Evolutionary conservation across 306 rosid genomes (phyloP), one percentile per base, ranked within the genome.

Genomic region (Vigna nakashimae): DNA sequence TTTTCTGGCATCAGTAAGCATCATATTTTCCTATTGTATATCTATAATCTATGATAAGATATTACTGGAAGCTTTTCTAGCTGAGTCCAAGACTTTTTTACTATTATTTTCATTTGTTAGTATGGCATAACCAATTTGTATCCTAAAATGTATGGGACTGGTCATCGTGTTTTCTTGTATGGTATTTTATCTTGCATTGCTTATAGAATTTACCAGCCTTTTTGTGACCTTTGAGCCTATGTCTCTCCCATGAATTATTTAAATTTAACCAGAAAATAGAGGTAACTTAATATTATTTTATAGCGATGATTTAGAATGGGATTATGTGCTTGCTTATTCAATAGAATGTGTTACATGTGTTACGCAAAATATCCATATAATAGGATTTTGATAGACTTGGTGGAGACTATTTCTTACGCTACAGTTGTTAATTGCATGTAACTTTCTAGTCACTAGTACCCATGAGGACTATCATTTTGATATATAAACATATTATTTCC

Each of bases 1-100:
- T 71, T 88, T 93, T 66, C 87, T 80, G 64, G 97, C 97, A 56
- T 88, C 98, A 5, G 97, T 93, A 86, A 84, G 86, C 69, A 74
- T 43, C 83, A 24, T 69, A 71, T 66, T 75, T 59, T 67, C 59
- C 66, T 79, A 7, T 65, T 82, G 7, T 20, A 43, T 65, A 56
- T 51, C 40, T 46, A 63, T 71, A 58, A 40, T 62, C 42, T 56
- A n/a, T 42, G 63, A 46, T 38, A 17, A 13, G 46, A 64, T 45
- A 26, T 78, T 43, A 20, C n/a, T 30, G 43, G 22, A n/a, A 38
- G 34, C 55, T 73, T 73, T 69, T 67, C 56, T 76, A 59, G 42
- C 18, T 4, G 49, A 76, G 26, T 32, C 49, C 22, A n/a, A 3
- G 43, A 65, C 26, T 75, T 49, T 13, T 69, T 13, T 17, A 53